Evolutionary conservation across 257 asterid genomes (phyloP), one percentile per base, ranked within the genome.

Genomic region (Gentiana dahurica): DNA sequence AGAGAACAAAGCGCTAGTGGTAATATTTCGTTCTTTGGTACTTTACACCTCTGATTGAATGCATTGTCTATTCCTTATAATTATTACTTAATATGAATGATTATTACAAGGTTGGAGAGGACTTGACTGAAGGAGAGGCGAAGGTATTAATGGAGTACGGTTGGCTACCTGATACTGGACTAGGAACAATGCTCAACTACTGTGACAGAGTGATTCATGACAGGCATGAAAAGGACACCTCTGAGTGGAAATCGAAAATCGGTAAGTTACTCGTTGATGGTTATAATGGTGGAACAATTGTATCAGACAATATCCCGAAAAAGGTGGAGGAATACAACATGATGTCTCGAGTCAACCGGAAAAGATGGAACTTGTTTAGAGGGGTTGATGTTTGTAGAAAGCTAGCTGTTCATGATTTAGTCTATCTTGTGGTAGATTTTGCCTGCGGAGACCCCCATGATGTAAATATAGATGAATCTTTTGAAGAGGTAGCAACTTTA

Each of bases 141-240:
- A 77, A 64, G 70, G 93, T 92, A 48, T 64, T 92, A 63, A 71
- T 60, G 75, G 75, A 70, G 62, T 92, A 70, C 61, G 98, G 97
- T 33, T 92, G 98, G 98, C 41, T 63, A 57, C 95, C 94, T 8
- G 79, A 81, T 75, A 85, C 93, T 15, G 95, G 97, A 3, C 72
- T 92, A 0, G 98, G 89, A 48, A 78, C 95, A 50, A 85, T 92
- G 98, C 94, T 92, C 37, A 85, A 83, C 72, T 92, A 92, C 69
- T 69, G 75, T 11, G 95, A 88, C 68, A 71, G 98, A 62, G 97
- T 92, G 55, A 75, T 75, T 67, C 98, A 92, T 43, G 98, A 85
- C 73, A 66, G 80, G 68, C 68, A 61, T 72, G 94, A 83, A 77
- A 72, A 43, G 63, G 80, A 85, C 41, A 65, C 75, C 57, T 81